phyloP scores from a whole-genome alignment of 495 filamentous ascomycete species.

The Margaritispora aquatica region DNA sequence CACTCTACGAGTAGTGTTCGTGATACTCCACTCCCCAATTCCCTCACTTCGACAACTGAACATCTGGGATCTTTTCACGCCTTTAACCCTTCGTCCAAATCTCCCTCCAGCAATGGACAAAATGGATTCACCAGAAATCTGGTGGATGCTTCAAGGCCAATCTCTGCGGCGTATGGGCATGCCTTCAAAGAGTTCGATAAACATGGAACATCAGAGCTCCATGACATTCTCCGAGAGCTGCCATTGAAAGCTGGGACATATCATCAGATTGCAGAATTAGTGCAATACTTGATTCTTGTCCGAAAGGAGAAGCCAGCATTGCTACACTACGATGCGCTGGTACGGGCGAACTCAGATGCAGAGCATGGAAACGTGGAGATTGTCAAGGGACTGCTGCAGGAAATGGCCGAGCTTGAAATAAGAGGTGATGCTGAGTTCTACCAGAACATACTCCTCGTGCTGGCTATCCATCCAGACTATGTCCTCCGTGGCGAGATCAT shows the following conservation, averaged over 20 bases:
- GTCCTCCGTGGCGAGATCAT: constrained; percentile 66
- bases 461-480: constrained; percentile 83
- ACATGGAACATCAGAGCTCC: constrained; percentile 25
- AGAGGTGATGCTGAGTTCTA: constrained; percentile 57
- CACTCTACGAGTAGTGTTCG: background rate
- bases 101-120: too few relatives aligned
- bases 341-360: constrained; percentile 60
- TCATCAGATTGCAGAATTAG: constrained; percentile 32
- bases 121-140: too few relatives aligned
- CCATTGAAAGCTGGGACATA: constrained; percentile 26
- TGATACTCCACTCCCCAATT: background rate
- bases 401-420: constrained; percentile 60
- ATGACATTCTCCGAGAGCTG: constrained; percentile 37
- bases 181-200: background rate
- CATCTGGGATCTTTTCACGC: background rate
- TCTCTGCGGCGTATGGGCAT: background rate
- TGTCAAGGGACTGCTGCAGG: constrained; percentile 53
- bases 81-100: background rate
- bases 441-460: constrained; percentile 58
- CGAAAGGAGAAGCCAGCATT: constrained; percentile 57
- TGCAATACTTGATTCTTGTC: constrained; percentile 52
- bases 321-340: constrained; percentile 65
- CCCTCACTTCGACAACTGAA: constrained; percentile 7
- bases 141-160: background rate
- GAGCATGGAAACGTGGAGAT: constrained; percentile 56